Conservation (phyloP, 805 yeast species). For the Metschnikowia borealis region DNA sequence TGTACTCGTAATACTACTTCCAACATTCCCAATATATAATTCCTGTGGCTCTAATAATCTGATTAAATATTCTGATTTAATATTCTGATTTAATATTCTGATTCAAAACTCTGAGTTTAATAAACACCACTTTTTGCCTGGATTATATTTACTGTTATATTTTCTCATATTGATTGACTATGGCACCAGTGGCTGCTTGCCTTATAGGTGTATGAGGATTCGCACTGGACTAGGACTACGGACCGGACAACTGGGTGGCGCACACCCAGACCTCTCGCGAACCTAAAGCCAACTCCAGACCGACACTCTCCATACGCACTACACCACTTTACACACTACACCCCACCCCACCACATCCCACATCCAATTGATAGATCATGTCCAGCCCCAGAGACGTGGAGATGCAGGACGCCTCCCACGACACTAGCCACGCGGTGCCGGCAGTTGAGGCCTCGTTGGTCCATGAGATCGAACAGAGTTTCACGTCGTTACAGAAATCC, state of each 20-base stretch:
- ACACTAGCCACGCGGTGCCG: neutral
- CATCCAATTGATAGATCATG: constrained; percentile 1
- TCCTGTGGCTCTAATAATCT: too few relatives aligned
- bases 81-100: too few relatives aligned
- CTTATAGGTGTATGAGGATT: neutral
- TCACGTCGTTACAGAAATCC: constrained; percentile 54
- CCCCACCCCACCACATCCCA: neutral
- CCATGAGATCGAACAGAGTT: constrained; percentile 38
- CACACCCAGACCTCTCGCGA: constrained; percentile 6
- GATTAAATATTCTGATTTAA: too few relatives aligned
- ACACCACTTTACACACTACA: neutral
- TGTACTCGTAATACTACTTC: too few relatives aligned
- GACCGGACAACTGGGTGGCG: neutral
- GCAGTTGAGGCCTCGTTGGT: constrained; percentile 16
- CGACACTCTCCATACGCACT: neutral
- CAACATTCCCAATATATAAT: too few relatives aligned
- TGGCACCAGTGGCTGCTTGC: too few relatives aligned
- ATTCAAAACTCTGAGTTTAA: too few relatives aligned
- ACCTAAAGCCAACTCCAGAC: neutral
- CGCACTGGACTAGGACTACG: neutral
- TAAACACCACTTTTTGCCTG: too few relatives aligned
- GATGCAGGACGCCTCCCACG: constrained; percentile 15
- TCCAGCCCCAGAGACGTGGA: constrained; percentile 14
- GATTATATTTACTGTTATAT: too few relatives aligned
- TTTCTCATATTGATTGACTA: too few relatives aligned